Base-by-base conservation (phyloP, 106 monocot genomes). In the Dendrobium chrysotoxum region DNA sequence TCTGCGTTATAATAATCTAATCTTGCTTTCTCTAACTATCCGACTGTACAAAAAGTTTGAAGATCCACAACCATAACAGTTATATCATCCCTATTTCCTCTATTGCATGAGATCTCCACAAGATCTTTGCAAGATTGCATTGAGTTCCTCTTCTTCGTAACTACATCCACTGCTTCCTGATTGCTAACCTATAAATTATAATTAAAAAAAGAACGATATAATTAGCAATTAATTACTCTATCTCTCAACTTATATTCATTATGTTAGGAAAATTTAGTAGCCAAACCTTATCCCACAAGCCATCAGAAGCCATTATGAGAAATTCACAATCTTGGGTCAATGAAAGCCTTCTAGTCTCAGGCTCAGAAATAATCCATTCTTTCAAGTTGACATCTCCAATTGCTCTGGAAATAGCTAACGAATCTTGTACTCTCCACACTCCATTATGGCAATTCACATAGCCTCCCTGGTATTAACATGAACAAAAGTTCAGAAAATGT, bases 21-120 rank as follows among this genome's bases (percentile, higher is more conserved):
- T 50, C 50, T 50, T 13, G 50, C 50, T 16, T 31, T 28, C 50
- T 78, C 73, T 61, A 35, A 35, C 26, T n/a, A 38, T 8, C 42
- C 6, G 54, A 39, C 75, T 40, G 23, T 44, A 84, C 40, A 74
- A 85, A 91, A 93, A 17, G 68, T 83, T 28, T 81, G 85, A 39
- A 95, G 91, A 39, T 89, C 84, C 2, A 95, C 79, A 77, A 95
- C 83, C 91, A 95, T 89, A 38, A 93, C 88, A 4, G 95, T 93
- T 28, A 91, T 82, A 64, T 95, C 95, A 81, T 95, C 95, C 77
- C 83, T 86, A 76, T 78, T 77, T 18, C 88, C 93, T 50, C 95
- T 91, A 41, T 75, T 81, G 47, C 82, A 77, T 38, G 95, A 84
- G 3, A 89, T 67, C 5, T 86, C 92, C 12, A 87, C 85, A 8